phyloP scores from a whole-genome alignment of 2,329 filamentous ascomycete genomes.

The Fusarium heterosporum region DNA sequence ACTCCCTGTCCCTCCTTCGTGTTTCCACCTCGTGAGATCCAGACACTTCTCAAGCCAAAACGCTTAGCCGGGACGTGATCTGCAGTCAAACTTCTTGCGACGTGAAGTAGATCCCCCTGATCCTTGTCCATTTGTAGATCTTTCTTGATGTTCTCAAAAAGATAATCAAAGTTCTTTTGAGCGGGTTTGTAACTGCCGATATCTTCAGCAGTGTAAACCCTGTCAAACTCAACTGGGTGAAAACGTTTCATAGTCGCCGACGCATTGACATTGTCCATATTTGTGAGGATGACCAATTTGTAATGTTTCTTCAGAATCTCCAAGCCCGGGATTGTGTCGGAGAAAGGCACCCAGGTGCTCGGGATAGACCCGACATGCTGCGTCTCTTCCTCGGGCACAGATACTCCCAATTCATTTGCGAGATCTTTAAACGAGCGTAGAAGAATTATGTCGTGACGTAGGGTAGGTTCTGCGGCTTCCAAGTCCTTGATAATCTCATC shows the following conservation, averaged over 20 bases:
- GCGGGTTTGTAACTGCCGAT: constrained; percentile 28
- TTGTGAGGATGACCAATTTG: constrained; percentile 15
- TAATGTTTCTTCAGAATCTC: constrained; percentile 17
- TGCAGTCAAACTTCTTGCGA: constrained; percentile 28
- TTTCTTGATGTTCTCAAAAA: constrained; percentile 6
- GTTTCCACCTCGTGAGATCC: constrained; percentile 18
- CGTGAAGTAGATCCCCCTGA: constrained; percentile 10
- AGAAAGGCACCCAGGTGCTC: constrained; percentile 15
- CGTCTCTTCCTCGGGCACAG: not conserved
- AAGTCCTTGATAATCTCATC: not conserved
- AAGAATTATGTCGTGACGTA: constrained; percentile 4
- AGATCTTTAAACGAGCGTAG: constrained; percentile 10
- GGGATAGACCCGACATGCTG: not conserved
- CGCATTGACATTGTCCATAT: constrained; percentile 23
- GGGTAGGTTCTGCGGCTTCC: constrained; percentile 2
- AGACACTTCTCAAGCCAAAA: constrained; percentile 11
- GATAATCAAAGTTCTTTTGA: constrained; percentile 19
- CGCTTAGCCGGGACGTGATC: constrained; percentile 24
- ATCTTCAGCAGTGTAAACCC: constrained; percentile 18
- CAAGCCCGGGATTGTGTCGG: constrained; percentile 5
- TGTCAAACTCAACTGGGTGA: constrained; percentile 14
- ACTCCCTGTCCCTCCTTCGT: constrained; percentile 13
- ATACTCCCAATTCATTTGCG: not conserved
- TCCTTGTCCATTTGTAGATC: constrained; percentile 19
- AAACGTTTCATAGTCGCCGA: constrained; percentile 1